Evolutionary conservation across 805 yeast species (phyloP), one percentile per base, ranked within the genome.

Genomic region (Sugiyamaella valdiviana): DNA sequence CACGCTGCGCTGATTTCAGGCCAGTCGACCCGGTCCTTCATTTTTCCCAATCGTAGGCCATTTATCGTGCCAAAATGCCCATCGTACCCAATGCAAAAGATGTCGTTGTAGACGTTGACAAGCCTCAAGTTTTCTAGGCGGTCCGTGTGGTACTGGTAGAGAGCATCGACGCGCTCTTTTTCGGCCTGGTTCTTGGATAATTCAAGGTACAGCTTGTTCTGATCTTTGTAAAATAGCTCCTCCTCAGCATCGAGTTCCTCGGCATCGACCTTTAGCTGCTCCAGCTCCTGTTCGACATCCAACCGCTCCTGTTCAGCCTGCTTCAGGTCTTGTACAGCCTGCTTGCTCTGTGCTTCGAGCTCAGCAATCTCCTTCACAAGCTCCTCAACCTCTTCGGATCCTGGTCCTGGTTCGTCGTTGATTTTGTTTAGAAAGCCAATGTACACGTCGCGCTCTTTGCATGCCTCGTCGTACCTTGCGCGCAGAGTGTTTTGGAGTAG

Each of bases 1-100:
- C 90, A 67, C 0, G 95, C 96, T 1, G 95, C 93, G 61, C 89
- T 90, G 39, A 88, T 82, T 58, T 90, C 98, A 47, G 86, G 79
- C 95, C 95, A 88, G 1, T 95, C 83, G 0, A 90, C 85, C 51
- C 74, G 76, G 6, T 73, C 76, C 37, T 76, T 78, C 42, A 79
- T 63, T 12, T 80, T 71, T 0, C 98, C 98, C n/a, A 91, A 63
- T 49, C 96, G 67, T 21, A 87, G 71, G 0, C 90, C 91, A 65
- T 90, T 90, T 26, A 90, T 91, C 1, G 93, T 83, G 0, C 95
- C 96, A 66, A 85, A 87, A 29, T 78, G 78, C 4, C 91, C 93
- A 52, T 85, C 87, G 54, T 82, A 85, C 1, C 95, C 85, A 5
- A 93, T 90, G 50, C 82, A 75, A 63, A 91, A 93, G 0, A 88